Conservation (phyloP, 2,329 filamentous ascomycete genomes). For the Colletotrichum musicola region DNA sequence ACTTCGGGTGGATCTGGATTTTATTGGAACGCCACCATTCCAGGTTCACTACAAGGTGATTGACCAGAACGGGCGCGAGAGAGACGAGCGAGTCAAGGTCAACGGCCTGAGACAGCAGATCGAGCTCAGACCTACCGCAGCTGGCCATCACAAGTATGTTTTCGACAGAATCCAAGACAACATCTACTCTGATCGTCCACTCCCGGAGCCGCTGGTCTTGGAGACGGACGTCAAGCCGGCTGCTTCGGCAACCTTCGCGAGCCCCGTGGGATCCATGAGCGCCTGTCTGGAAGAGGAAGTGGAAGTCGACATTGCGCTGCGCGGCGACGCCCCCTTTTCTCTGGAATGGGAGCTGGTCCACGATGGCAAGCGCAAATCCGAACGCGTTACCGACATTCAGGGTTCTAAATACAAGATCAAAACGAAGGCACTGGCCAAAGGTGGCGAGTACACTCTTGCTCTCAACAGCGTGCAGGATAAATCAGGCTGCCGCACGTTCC, state of each 20-base stretch:
- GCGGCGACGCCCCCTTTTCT: conserved; percentile 88
- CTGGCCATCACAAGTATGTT: conserved; percentile 87
- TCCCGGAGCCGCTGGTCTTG: conserved; percentile 74
- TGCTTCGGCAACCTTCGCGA: conserved; percentile 80
- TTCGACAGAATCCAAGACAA: conserved; percentile 86
- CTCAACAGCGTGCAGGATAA: conserved; percentile 89
- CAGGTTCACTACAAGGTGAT: conserved; percentile 81
- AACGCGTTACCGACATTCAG: conserved; percentile 74
- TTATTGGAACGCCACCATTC: conserved; percentile 94
- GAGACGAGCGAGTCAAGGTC: conserved; percentile 54
- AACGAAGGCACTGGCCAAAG: conserved; percentile 80
- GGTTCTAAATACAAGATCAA: conserved; percentile 76
- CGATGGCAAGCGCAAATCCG: conserved; percentile 83
- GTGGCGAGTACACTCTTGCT: conserved; percentile 90
- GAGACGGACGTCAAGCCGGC: conserved; percentile 95
- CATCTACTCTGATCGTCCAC: conserved; percentile 78
- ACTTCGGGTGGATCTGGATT: conserved; percentile 86
- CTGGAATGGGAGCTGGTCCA: conserved; percentile 95
- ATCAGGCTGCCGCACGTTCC: conserved; percentile 85
- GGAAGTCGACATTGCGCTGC: conserved; percentile 78
- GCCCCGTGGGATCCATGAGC: conserved; percentile 66
- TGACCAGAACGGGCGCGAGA: conserved; percentile 68
- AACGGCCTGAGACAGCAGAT: conserved; percentile 84
- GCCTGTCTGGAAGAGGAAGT: conserved; percentile 88
- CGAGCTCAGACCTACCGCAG: conserved; percentile 83